Base-by-base conservation (phyloP, 176 grass and related monocot species). In the Musa beccarii region DNA sequence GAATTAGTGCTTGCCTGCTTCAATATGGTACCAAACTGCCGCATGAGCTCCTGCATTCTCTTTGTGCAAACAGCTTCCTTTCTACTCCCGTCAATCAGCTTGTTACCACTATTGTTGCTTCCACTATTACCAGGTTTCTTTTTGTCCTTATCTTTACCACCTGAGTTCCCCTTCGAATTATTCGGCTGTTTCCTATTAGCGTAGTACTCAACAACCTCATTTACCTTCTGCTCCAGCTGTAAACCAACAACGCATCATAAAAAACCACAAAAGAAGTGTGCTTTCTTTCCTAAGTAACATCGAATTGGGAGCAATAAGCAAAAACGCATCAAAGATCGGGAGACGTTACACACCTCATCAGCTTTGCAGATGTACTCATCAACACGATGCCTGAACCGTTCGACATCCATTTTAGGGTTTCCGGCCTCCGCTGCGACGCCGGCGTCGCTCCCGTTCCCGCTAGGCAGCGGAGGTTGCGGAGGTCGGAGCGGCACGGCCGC, bases 1-100 rank as follows among this genome's bases (percentile, higher is more conserved):
- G 8, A 61, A 6, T 21, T 61, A 61, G 17, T 8, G 16, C 12
- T 84, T 34, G 87, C 93, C 90, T 97, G 88, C 53, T 83, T 86
- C 51, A 97, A 16, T 70, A 97, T 84, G 17, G 54, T 52, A 24
- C 84, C 75, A 59, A 97, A 82, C 53, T 87, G 90, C 73, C 90
- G 94, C 71, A 87, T 85, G 69, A 97, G 86, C 50, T 93, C 88
- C 7, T 84, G 84, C 86, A 78, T 78, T 75, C 87, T 91, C 68
- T 82, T 96, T n/a, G 81, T 59, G 67, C 68, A 69, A 8, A 78
- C 54, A 59, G 68, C 79, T 16, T 85, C 79, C 66, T 78, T 92
- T 56, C 76, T 66, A 61, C 0, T 28, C 54, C 10, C 66, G 50
- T 79, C 77, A 17, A 43, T 54, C 28, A 57, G 77, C 53, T 50